Evolutionary conservation across 352 stramenopile genomes (phyloP), one percentile per base, ranked within the genome.

Genomic region (Globisporangium ultimum): DNA sequence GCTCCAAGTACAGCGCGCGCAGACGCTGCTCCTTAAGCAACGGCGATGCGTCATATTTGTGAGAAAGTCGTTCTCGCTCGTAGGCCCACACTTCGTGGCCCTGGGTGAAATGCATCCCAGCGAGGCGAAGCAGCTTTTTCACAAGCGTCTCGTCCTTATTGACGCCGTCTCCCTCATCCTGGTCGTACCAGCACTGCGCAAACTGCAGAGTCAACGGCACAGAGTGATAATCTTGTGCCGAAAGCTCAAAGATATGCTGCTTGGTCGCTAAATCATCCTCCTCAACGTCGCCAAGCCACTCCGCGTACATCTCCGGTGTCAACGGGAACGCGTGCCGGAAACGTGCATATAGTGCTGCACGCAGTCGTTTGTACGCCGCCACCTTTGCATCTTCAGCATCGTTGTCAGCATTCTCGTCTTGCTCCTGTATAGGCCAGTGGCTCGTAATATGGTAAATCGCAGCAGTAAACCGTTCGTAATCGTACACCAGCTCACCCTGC

Each of bases 1-100:
- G 82, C 6, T 53, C 66, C n/a, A 24, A 58, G 58, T 76, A 91
- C 0, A 91, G 51, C 15, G 68, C 63, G 18, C 78, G 60, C 13
- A 80, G 15, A 0, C 64, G 63, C 28, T 48, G 47, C 43, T 89
- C 78, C 62, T 88, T 89, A 17, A 11, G 20, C 2, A 69, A 6
- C 13, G 45, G 59, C 9, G 51, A 38, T 7, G 21, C 20, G 0
- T 53, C 24, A 0, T 32, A 50, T 2, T 72, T 51, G 14, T 48
- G 32, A 8, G 58, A 51, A 7, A 60, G 67, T 17, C 78, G 47
- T 36, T 91, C 82, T 7, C 82, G 70, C 58, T 71, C 82, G 10
- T 76, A 63, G 43, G 67, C 58, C 82, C 82, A 91, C 20, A 89
- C 60, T 17, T 89, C 78, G 42, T 89, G 74, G 2, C 80, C 82